Evolutionary conservation across 768 basidiomycete species (phyloP).

Genomic region (Tulasnella sp.): DNA sequence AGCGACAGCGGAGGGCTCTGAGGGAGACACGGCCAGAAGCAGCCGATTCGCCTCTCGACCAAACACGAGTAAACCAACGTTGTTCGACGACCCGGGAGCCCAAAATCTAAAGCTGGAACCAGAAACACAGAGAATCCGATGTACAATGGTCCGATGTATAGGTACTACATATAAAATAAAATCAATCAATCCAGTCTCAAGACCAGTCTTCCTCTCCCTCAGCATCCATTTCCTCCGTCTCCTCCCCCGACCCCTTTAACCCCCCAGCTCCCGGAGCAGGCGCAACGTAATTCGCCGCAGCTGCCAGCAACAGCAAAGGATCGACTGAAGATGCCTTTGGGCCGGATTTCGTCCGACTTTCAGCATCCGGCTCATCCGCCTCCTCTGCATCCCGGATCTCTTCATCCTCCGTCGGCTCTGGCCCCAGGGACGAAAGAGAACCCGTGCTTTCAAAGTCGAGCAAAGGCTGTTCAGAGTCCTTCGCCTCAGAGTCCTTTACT

Average conservation of each 20-base stretch:
- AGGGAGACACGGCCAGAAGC: slow-evolving; percentile 6
- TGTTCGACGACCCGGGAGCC: neutral
- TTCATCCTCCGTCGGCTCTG: neutral
- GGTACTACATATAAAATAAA: neutral
- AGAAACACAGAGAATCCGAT: neutral
- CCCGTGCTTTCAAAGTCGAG: slow-evolving; percentile 11
- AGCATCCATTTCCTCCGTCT: slow-evolving; percentile 18
- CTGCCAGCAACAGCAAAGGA: neutral
- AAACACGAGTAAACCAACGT: neutral
- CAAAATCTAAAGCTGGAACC: neutral
- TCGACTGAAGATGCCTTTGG: neutral
- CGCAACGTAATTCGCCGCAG: neutral
- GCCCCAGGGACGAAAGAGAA: slow-evolving; percentile 6
- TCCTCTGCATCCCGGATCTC: neutral
- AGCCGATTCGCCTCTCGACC: neutral
- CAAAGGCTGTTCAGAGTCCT: neutral
- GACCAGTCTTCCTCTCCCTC: slow-evolving; percentile 19
- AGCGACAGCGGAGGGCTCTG: neutral
- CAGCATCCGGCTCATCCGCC: neutral
- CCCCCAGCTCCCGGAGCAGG: neutral
- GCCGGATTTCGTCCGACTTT: neutral
- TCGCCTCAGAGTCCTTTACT: neutral
- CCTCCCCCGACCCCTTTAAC: neutral
- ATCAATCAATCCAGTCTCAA: neutral
- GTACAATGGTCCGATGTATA: neutral